Evolutionary conservation across 2,329 filamentous ascomycete species (phyloP).

Genomic region (Huntiella bhutanensis): DNA sequence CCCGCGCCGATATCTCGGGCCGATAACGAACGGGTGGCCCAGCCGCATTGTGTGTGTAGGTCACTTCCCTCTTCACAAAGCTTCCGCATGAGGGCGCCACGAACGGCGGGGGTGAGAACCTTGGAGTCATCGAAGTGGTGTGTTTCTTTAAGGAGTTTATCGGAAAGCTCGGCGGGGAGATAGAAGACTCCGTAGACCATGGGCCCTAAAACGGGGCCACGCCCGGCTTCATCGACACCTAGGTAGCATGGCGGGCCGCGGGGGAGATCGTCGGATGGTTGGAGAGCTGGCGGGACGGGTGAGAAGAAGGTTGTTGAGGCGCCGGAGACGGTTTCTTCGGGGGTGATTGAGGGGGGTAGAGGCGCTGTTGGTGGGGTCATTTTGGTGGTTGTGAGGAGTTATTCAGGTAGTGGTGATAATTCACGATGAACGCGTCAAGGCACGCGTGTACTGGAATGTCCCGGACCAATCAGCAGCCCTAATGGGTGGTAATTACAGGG

Average conservation of each 20-base stretch:
- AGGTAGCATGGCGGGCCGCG: constrained; percentile 44
- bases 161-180: constrained; percentile 53
- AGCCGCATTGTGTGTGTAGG: constrained; percentile 45
- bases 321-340: constrained; percentile 37
- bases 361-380: constrained; percentile 21
- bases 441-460: too few relatives aligned
- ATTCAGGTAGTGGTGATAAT: too few relatives aligned
- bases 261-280: constrained; percentile 16
- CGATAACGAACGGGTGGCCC: constrained; percentile 65
- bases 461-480: too few relatives aligned
- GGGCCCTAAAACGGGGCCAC: constrained; percentile 76
- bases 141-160: constrained; percentile 54
- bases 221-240: constrained; percentile 83
- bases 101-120: constrained; percentile 63
- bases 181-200: constrained; percentile 56
- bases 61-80: constrained; percentile 46
- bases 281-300: constrained; percentile 41
- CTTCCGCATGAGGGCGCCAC: constrained; percentile 47
- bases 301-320: constrained; percentile 56
- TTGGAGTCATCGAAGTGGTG: constrained; percentile 95
- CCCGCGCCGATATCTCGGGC: constrained; percentile 64
- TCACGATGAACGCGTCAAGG: too few relatives aligned
- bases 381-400: too few relatives aligned
- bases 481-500: too few relatives aligned
- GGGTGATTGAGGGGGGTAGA: constrained; percentile 51